phyloP scores from a whole-genome alignment of 768 basidiomycete species.

The Pulveroboletus sp. region DNA sequence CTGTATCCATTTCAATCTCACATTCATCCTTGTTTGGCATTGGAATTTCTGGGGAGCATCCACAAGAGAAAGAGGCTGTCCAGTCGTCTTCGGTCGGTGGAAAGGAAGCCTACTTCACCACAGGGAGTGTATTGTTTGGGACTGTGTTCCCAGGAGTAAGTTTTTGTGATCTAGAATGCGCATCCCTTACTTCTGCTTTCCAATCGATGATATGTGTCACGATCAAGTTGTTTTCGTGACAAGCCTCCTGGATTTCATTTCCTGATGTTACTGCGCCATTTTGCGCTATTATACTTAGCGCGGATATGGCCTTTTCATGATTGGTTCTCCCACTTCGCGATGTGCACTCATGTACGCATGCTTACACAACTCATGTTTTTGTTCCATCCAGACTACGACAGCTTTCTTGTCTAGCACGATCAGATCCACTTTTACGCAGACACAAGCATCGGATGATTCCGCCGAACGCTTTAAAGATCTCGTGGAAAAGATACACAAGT shows the following conservation, averaged over 20 bases:
- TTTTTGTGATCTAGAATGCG: constrained; percentile 4
- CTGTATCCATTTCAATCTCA: constrained; percentile 10
- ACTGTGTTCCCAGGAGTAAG: constrained; percentile 13
- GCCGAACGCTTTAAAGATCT: constrained; percentile 45
- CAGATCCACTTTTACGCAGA: constrained; percentile 10
- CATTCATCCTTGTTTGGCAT: constrained; percentile 25
- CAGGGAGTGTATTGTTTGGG: constrained; percentile 47
- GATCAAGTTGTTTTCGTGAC: background rate
- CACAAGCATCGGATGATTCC: constrained; percentile 7
- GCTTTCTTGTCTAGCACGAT: background rate
- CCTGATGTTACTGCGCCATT: background rate
- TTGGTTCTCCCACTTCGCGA: constrained; percentile 7
- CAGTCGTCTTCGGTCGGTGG: background rate
- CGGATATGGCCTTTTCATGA: constrained; percentile 7
- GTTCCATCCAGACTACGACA: constrained; percentile 3
- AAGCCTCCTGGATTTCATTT: background rate
- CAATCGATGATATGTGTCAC: background rate
- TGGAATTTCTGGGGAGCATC: constrained; percentile 2
- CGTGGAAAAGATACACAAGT: constrained; percentile 61
- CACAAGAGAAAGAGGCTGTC: background rate
- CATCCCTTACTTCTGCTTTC: constrained; percentile 4
- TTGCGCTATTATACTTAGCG: background rate
- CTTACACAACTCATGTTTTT: constrained; percentile 13
- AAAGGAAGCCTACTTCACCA: constrained; percentile 18
- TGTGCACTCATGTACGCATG: background rate